These are phyloP conservation scores for Erodium texanum DNA, from an alignment of 441 rosid genomes.

Conservation along the genomic window DNA sequence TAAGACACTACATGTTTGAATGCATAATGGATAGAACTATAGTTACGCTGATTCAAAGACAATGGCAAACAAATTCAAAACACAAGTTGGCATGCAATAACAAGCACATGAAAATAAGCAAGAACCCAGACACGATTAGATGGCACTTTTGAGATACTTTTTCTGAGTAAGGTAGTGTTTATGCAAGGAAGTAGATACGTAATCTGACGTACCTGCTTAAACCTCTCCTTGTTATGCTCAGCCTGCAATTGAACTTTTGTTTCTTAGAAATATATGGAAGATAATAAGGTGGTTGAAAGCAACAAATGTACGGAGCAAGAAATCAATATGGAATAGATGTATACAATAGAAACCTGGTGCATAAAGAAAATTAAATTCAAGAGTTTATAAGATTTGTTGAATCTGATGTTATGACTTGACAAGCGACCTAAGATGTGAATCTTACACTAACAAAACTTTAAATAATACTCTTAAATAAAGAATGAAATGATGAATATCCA, in stretches of 20 bases:
- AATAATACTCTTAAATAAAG: not conserved
- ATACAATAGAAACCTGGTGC: not conserved
- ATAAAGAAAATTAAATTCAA: not conserved
- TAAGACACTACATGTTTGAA: not conserved
- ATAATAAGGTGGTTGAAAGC: not conserved
- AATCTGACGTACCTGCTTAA: slow-evolving; percentile 33
- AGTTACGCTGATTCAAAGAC: not conserved
- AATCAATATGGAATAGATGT: not conserved
- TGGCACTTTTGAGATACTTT: not conserved
- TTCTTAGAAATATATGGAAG: slow-evolving; percentile 8
- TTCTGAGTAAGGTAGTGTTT: not conserved
- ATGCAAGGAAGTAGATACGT: not conserved
- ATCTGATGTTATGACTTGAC: not conserved
- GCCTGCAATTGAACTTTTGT: slow-evolving; percentile 29
- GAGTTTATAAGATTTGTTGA: not conserved
- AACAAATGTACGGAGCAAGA: not conserved
- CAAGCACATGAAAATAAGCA: not conserved
- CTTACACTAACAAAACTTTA: not conserved
- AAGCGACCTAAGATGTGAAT: not conserved
- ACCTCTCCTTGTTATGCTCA: slow-evolving; percentile 32
- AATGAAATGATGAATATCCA: not conserved
- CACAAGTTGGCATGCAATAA: not conserved
- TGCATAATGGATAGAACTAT: not conserved
- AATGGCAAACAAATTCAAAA: not conserved
- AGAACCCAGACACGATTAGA: not conserved